Base-by-base conservation (phyloP, 768 basidiomycete genomes). In the Panus rudis region DNA sequence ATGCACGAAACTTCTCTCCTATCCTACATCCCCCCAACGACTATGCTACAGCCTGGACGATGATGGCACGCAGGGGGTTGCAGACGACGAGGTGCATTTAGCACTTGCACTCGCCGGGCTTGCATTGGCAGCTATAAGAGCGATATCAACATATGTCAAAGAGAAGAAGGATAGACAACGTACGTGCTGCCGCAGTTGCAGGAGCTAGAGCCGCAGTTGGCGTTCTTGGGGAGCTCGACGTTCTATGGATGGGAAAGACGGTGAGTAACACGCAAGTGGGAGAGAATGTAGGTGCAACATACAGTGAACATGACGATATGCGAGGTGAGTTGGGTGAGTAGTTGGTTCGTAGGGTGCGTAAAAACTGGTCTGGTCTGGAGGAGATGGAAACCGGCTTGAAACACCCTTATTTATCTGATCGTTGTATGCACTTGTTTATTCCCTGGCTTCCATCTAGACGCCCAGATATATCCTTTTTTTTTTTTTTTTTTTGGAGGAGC, bases 31-130 rank as follows among this genome's bases (percentile, higher is more conserved):
- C n/a, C n/a, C n/a, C n/a, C n/a, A n/a, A n/a, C n/a, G n/a, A n/a
- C n/a, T n/a, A n/a, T n/a, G n/a, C n/a, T n/a, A n/a, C n/a, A n/a
- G n/a, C n/a, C n/a, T n/a, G n/a, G n/a, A n/a, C n/a, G n/a, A n/a
- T n/a, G n/a, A n/a, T n/a, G n/a, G n/a, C n/a, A n/a, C n/a, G n/a
- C n/a, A n/a, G n/a, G n/a, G n/a, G 28, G 10, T 7, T 35, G 8
- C n/a, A 16, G 33, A 35, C n/a, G 33, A 17, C 33, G 28, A 30
- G 28, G 28, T 1, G 45, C 47, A 42, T 49, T 73, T 61, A 78
- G 69, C 78, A 84, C 63, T 80, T 81, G 79, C 79, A 81, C 48
- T 74, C 71, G 41, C 71, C 75, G 39, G 76, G 56, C 63, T 74
- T 71, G 73, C 81, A 82, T 21, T 48, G 45, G 68, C 80, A 84